These are phyloP conservation scores for Thermothelomyces thermophilus DNA, from an alignment of 2,329 filamentous ascomycete genomes.

Conservation along the genomic window DNA sequence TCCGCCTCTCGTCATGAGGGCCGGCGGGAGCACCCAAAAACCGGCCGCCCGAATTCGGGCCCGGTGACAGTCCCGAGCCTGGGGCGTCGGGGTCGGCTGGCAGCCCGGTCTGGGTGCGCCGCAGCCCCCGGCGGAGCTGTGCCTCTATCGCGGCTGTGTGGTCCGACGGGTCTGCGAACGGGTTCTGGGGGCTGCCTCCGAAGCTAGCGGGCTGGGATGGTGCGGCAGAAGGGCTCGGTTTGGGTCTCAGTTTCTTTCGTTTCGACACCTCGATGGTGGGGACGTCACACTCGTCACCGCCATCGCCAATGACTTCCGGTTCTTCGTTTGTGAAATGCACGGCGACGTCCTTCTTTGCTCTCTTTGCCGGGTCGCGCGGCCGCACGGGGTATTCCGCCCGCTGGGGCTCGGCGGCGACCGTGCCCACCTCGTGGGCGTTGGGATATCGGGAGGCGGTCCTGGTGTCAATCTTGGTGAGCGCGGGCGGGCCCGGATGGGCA, in stretches of 20 bases:
- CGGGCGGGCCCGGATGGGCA: constrained; percentile 45
- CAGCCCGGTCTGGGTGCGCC: constrained; percentile 53
- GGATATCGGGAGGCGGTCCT: constrained; percentile 49
- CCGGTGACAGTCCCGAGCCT: constrained; percentile 29
- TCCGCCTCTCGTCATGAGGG: constrained; percentile 45
- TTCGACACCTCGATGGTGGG: constrained; percentile 66
- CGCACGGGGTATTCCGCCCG: constrained; percentile 39
- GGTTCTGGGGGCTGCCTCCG: constrained; percentile 21
- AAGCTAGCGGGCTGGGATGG: constrained; percentile 26
- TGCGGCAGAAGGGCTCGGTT: constrained; percentile 30
- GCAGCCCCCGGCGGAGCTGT: constrained; percentile 47
- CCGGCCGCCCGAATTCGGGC: constrained; percentile 27
- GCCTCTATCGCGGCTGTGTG: constrained; percentile 32
- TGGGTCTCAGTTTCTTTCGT: constrained; percentile 40
- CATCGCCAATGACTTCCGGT: constrained; percentile 82
- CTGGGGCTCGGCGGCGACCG: constrained; percentile 29
- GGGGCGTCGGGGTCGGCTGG: constrained; percentile 30
- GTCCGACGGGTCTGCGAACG: constrained; percentile 23
- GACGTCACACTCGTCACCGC: constrained; percentile 76
- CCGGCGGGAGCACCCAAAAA: constrained; percentile 32
- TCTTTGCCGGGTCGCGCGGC: constrained; percentile 40
- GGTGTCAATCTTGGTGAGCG: constrained; percentile 48
- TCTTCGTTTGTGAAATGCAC: constrained; percentile 68
- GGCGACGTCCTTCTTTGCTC: constrained; percentile 57
- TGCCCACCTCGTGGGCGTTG: constrained; percentile 42